Evolutionary conservation across 768 basidiomycete genomes (phyloP), one percentile per base, ranked within the genome.

Genomic region (Leccinum uliginosum): DNA sequence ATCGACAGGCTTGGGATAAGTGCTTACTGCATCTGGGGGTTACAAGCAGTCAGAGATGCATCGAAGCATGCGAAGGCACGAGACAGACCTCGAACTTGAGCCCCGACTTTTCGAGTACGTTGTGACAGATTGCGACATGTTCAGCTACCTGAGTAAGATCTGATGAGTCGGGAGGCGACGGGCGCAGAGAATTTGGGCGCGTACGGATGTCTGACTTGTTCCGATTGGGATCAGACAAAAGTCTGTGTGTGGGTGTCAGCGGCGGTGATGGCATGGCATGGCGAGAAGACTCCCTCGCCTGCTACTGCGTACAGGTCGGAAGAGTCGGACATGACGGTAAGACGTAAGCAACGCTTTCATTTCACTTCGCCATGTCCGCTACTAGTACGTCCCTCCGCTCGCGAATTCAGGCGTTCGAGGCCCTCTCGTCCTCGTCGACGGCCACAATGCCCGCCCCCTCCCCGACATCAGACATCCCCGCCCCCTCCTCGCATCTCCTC

Each of bases 201-300:
- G 47, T 60, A 88, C 92, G 6, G 89, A 92, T 23, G 89, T 74
- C 29, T 84, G 81, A 15, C 71, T 82, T 2, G 88, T 90, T 55
- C 92, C 92, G 54, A 94, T 87, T 12, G 92, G 93, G 55, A 93
- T 85, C 38, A 94, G 82, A 65, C 92, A 94, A 67, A 95, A 93
- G 71, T 94, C 92, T 92, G 43, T 46, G 43, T 46, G 23, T 24
- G 48, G 23, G 47, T 38, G 23, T 21, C 24, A 51, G 54, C 12
- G n/a, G 10, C 9, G 24, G 46, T 24, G 19, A 43, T 46, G 26
- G 34, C 10, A 5, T n/a, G 15, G 29, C 24, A 4, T 24, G n/a
- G n/a, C 24, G 3, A 12, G 38, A 19, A 43, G 40, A 43, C 9
- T 8, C 8, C 14, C 17, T 19, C 71, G 84, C 89, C 90, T 73